Evolutionary conservation across 1,284 basidiomycete genomes (phyloP).

Genomic region (Cryptococcus sp.): DNA sequence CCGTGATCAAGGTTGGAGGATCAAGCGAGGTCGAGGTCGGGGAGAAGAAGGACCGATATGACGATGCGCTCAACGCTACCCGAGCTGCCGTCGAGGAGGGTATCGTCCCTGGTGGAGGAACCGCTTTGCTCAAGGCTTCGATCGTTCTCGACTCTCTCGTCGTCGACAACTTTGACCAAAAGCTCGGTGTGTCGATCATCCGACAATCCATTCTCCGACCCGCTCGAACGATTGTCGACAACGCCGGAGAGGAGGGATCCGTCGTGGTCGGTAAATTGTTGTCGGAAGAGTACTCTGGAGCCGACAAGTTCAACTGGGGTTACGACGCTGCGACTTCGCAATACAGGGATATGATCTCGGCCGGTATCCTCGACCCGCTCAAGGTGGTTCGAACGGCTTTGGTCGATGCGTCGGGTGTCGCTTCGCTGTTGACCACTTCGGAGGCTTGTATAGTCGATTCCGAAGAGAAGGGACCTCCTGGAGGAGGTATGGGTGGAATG

Average conservation of each 20-base stretch:
- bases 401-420: constrained; percentile 79
- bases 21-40: constrained; percentile 91
- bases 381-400: constrained; percentile 89
- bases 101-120: constrained; percentile 92
- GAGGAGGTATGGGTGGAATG: constrained; percentile 49
- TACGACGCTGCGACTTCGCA: constrained; percentile 89
- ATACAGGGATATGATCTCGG: constrained; percentile 90
- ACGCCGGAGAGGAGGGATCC: constrained; percentile 90
- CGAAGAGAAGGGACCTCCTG: constrained; percentile 65
- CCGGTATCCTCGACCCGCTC: constrained; percentile 88
- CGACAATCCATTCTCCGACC: constrained; percentile 78
- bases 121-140: constrained; percentile 73
- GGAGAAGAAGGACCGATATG: constrained; percentile 99
- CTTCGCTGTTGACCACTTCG: constrained; percentile 84
- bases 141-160: constrained; percentile 70
- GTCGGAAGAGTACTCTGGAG: constrained; percentile 34
- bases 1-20: constrained; percentile 97
- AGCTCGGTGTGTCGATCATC: constrained; percentile 92
- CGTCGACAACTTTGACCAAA: constrained; percentile 94
- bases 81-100: constrained; percentile 97
- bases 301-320: constrained; percentile 68
- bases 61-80: constrained; percentile 95
- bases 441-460: constrained; percentile 91
- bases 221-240: constrained; percentile 82
- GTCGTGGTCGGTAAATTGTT: constrained; percentile 87